Conservation (phyloP, 495 filamentous ascomycete species). For the Podospora fimiseda region DNA sequence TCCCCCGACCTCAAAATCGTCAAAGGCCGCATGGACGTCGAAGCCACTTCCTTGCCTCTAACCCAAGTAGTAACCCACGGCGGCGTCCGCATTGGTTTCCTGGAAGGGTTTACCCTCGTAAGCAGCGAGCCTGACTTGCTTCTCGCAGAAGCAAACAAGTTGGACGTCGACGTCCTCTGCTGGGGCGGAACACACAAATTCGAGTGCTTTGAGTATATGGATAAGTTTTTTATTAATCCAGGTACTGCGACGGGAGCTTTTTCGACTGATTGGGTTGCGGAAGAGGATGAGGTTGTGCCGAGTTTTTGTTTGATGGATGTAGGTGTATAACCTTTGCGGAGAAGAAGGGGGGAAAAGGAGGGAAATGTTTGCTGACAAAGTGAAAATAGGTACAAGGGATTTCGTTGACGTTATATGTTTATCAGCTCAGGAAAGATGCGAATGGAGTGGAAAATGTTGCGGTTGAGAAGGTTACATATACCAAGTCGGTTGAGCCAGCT, state of each 20-base stretch:
- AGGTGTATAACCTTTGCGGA: slow-evolving; percentile 34
- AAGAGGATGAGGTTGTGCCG: slow-evolving; percentile 73
- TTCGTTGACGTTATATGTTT: slow-evolving; percentile 94
- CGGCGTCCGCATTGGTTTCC: slow-evolving; percentile 87
- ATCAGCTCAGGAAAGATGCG: slow-evolving; percentile 85
- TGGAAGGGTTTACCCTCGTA: slow-evolving; percentile 93
- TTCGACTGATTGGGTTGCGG: slow-evolving; percentile 58
- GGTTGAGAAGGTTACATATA: slow-evolving; percentile 96
- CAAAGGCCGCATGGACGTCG: slow-evolving; percentile 87
- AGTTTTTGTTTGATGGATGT: slow-evolving; percentile 99
- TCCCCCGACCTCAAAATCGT: slow-evolving; percentile 94
- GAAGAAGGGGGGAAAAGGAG: too few relatives aligned
- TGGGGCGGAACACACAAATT: slow-evolving; percentile 98
- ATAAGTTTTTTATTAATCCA: slow-evolving; percentile 97
- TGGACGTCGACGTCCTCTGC: slow-evolving; percentile 94
- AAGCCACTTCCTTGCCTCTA: slow-evolving; percentile 81
- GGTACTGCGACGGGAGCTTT: slow-evolving; percentile 89
- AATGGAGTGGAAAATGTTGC: slow-evolving; percentile 87
- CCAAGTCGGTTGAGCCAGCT: slow-evolving; percentile 64
- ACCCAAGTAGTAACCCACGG: slow-evolving; percentile 94
- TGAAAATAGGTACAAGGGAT: slow-evolving; percentile 82
- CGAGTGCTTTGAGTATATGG: slow-evolving; percentile 97
- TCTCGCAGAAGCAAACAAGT: slow-evolving; percentile 85
- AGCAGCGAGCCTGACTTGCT: slow-evolving; percentile 87
- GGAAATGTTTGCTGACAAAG: slow-evolving; percentile 13